Conservation (phyloP, 768 basidiomycete genomes). For the Trichaptum fuscoviolaceum region DNA sequence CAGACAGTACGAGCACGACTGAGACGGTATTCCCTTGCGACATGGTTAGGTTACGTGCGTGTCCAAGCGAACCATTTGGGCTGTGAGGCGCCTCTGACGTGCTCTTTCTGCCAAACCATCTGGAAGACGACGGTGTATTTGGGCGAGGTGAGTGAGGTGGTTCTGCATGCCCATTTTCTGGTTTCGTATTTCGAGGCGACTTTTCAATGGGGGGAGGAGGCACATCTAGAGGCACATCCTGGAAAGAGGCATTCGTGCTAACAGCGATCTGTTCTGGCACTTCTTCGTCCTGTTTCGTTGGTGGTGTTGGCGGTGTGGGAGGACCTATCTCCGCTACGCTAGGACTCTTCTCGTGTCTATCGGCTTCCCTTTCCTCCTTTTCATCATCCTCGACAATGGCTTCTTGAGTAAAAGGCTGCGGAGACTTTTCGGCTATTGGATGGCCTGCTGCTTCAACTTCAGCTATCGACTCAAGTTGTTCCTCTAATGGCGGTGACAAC, state of each 20-base stretch:
- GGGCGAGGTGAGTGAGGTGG: neutral
- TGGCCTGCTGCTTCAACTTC: too few species aligned
- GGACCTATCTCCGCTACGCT: neutral
- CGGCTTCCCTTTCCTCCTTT: neutral
- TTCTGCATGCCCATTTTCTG: neutral
- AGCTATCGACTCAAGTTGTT: neutral
- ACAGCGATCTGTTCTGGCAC: neutral
- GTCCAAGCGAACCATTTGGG: slow-evolving; percentile 8
- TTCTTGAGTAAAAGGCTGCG: neutral
- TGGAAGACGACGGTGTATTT: neutral
- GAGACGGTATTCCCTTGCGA: slow-evolving; percentile 70
- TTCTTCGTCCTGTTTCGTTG: neutral
- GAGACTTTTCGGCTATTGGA: neutral
- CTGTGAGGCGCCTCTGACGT: slow-evolving; percentile 1
- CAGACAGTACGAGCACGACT: slow-evolving; percentile 74
- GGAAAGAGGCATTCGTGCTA: slow-evolving; percentile 3
- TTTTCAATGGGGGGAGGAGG: slow-evolving; percentile 3
- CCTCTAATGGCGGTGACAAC: neutral
- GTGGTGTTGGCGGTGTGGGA: slow-evolving; percentile 1
- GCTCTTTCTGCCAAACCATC: neutral
- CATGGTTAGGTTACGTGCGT: slow-evolving; percentile 31
- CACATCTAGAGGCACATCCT: neutral
- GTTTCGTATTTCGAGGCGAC: neutral
- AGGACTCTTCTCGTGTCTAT: slow-evolving; percentile 3
- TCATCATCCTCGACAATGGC: neutral